These are phyloP conservation scores for Colletotrichum viniferum DNA, from an alignment of 2,329 filamentous ascomycete species.

Conservation along the genomic window DNA sequence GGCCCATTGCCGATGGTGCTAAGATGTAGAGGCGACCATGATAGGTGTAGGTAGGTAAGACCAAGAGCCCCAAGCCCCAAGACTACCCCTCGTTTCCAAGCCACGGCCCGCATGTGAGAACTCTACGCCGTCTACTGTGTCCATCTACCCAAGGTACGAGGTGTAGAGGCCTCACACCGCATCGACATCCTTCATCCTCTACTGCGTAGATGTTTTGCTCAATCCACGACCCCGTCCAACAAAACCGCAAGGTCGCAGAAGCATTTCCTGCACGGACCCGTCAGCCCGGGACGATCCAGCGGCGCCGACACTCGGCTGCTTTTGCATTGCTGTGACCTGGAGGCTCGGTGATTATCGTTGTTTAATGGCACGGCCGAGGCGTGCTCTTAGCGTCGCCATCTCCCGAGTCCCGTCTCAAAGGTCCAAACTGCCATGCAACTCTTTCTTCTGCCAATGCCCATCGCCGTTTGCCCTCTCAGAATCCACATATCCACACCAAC, in stretches of 20 bases:
- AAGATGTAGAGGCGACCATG: not conserved
- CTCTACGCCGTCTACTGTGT: not conserved
- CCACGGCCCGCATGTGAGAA: not conserved
- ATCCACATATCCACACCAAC: not conserved
- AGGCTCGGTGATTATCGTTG: conserved; percentile 5
- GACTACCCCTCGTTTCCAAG: not conserved
- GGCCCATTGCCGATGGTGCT: conserved; percentile 1
- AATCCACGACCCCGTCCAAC: not conserved
- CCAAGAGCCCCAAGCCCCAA: not conserved
- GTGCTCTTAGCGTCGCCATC: conserved; percentile 6
- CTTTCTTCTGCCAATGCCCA: not conserved
- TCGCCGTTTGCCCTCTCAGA: not conserved
- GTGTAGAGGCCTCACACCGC: not conserved
- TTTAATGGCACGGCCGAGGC: not conserved
- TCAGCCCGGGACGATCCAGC: not conserved
- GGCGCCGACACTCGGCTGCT: not conserved
- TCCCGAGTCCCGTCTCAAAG: not conserved
- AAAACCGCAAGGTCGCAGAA: not conserved
- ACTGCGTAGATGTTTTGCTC: not conserved
- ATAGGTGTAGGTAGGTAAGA: not conserved
- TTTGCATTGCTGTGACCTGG: not conserved
- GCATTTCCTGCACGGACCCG: not conserved
- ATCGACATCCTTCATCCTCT: not conserved
- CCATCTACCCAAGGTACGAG: not conserved
- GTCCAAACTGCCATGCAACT: conserved; percentile 2